Base-by-base conservation (phyloP, 2,329 filamentous ascomycete species). In the Xylaria polymorpha region DNA sequence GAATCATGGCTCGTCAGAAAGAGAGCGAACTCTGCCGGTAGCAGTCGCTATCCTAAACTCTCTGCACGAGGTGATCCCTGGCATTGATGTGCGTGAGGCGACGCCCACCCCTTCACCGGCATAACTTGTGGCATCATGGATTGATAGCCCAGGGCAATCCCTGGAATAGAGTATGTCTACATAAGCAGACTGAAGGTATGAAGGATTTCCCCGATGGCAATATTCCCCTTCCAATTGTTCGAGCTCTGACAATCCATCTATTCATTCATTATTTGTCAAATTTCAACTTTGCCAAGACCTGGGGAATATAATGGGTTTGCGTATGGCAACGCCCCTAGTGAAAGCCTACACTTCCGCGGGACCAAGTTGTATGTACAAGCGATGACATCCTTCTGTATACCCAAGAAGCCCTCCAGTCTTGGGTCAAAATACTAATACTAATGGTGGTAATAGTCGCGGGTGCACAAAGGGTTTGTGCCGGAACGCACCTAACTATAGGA, bases 121-220 rank as follows among this genome's bases (percentile, higher is more conserved):
- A 6, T 9, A 61, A 61, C 25, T 15, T n/a, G 41, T 22, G n/a
- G 4, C 32, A 15, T 29, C 25, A 29, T 29, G 25, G 25, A 29
- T 59, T 35, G 12, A 46, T 46, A 60, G 4, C 15, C 29, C n/a
- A 8, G 35, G 41, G 18, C 25, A 41, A 44, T 55, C 43, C 46
- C 55, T 29, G 32, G 43, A 29, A 41, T 55, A 39, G 14, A 29
- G 25, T 20, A 35, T 55, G 25, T 4, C 25, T 29, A n/a, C n/a
- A n/a, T n/a, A 29, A 29, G 25, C 25, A 29, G 25, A 29, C 25
- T 4, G 25, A 29, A 32, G 50, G 15, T 25, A 64, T 53, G 44
- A 20, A 61, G 32, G 32, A 61, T 55, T 32, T 56, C 29, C 44
- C 46, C 25, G 46, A 44, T 29, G 56, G 46, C 48, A 60, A 35